Base-by-base conservation (phyloP, 495 filamentous ascomycete species). In the Parathielavia hyrcaniae region DNA sequence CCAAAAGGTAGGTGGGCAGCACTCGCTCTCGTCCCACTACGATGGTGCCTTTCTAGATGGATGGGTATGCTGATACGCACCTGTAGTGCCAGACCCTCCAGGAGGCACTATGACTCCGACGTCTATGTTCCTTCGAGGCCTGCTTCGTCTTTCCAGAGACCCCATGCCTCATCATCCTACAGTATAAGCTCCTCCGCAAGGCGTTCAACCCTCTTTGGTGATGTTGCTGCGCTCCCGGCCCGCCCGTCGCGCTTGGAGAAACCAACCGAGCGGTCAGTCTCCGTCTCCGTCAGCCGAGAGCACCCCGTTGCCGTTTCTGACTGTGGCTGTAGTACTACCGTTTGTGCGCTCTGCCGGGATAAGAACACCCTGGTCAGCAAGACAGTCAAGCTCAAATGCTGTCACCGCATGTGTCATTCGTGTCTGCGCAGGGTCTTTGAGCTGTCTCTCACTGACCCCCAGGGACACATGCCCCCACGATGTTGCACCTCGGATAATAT, bases 401-500 rank as follows among this genome's bases (percentile, higher is more conserved):
- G 79, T 23, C 89, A 95, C 66, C 81, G 81, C 43, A 90, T 89
- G 86, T 95, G 89, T 68, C 73, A 86, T 54, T 64, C 78, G 11
- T 95, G 89, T 70, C 73, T 95, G 22, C 82, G 81, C 64, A 81
- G 83, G 19, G 79, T 83, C 60, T 95, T 93, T 69, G 81, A 73
- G 22, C 73, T 86, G 39, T 90, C 88, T 19, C 73, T 90, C 57
- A 84, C 77, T 38, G 86, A 91, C 67, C 86, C 88, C 1, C 78
- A 82, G 40, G 83, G 86, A 34, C 83, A 86, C 64, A 91, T 92
- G 87, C 87, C 89, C 10, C 89, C 89, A 0, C 80, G 73, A 61
- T 95, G 89, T 64, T 95, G 89, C 69, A 86, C 81, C 4, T 54
- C 77, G 20, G 82, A 88, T 38, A 80, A 81, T 61, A 90, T 95